Conservation (phyloP, 805 yeast species). For the Ogataea pignaliae region DNA sequence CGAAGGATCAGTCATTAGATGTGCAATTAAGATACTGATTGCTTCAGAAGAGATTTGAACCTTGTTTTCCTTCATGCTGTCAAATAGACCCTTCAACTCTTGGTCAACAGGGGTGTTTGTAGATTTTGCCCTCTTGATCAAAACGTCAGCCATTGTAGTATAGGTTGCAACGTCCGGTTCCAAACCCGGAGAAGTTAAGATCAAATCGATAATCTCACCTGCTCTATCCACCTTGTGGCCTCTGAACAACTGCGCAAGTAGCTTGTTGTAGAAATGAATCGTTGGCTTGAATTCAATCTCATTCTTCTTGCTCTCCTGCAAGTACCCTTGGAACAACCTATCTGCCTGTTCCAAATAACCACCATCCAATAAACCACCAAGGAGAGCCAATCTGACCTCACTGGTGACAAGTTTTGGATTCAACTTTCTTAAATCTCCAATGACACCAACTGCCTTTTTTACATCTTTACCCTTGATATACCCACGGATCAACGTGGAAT, state of each 20-base stretch:
- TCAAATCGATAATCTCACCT: constrained; percentile 45
- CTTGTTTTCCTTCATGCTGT: constrained; percentile 33
- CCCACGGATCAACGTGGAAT: constrained; percentile 43
- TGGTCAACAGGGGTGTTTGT: constrained; percentile 35
- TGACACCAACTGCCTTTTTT: constrained; percentile 38
- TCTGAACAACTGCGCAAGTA: constrained; percentile 40
- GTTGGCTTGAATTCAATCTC: constrained; percentile 36
- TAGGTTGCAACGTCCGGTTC: constrained; percentile 60
- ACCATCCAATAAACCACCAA: constrained; percentile 40
- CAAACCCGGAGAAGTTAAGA: constrained; percentile 28
- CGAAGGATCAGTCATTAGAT: constrained; percentile 43
- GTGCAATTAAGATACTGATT: constrained; percentile 48
- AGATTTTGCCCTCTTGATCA: constrained; percentile 44
- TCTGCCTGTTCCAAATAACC: constrained; percentile 39
- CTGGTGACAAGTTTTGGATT: constrained; percentile 32
- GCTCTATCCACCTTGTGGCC: constrained; percentile 40
- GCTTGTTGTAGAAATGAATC: constrained; percentile 47
- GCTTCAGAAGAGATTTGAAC: constrained; percentile 41
- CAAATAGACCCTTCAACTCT: constrained; percentile 25
- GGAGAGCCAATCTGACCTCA: constrained; percentile 39
- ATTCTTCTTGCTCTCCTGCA: constrained; percentile 24
- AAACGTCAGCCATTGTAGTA: constrained; percentile 52
- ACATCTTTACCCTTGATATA: constrained; percentile 38
- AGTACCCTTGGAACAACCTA: constrained; percentile 23
- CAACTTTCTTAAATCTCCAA: constrained; percentile 31